Percentiles rank a stretch among this genome's conserved stretches.
phyloP scores from a whole-genome alignment of 768 basidiomycete species.

The Boletellus ananas region DNA sequence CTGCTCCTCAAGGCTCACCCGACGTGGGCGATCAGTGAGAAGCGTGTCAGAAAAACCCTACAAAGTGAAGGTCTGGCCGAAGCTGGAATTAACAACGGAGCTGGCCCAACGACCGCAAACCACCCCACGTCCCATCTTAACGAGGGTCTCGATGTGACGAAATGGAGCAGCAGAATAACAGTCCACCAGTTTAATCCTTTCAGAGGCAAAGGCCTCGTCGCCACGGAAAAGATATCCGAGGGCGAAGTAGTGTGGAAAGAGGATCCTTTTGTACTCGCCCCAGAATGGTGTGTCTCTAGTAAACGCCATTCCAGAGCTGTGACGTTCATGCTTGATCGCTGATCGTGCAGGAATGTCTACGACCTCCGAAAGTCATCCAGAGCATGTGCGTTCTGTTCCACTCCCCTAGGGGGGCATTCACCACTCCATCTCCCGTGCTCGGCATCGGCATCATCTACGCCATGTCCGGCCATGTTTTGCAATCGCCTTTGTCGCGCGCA shows the following conservation, averaged over 20 bases:
- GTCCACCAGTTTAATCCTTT: conserved; percentile 63
- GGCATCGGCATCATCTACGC: conserved; percentile 36
- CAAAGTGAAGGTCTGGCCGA: conserved; percentile 52
- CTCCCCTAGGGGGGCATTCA: conserved; percentile 45
- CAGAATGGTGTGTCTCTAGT: conserved; percentile 59
- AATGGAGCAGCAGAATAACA: conserved; percentile 60
- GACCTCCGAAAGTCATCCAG: conserved; percentile 55
- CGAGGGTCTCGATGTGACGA: conserved; percentile 54
- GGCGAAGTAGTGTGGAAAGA: conserved; percentile 84
- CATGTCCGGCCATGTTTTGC: conserved; percentile 72
- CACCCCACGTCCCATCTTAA: conserved; percentile 67
- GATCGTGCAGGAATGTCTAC: conserved; percentile 63
- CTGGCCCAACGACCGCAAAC: conserved; percentile 14
- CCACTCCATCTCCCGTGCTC: conserved; percentile 53
- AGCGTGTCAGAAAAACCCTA: conserved; percentile 69
- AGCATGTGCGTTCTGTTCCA: conserved; percentile 75
- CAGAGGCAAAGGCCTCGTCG: conserved; percentile 84
- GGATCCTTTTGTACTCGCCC: conserved; percentile 75
- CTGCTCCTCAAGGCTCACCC: conserved; percentile 56
- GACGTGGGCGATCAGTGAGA: conserved; percentile 80
- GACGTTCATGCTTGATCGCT: background rate
- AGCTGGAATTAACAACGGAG: conserved; percentile 4
- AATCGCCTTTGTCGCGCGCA: conserved; percentile 72
- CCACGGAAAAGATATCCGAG: conserved; percentile 57
- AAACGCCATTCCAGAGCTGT: too few species aligned